Evolutionary conservation across 1,284 basidiomycete genomes (phyloP), one percentile per base, ranked within the genome.

Genomic region (Ceratobasidium sp.): DNA sequence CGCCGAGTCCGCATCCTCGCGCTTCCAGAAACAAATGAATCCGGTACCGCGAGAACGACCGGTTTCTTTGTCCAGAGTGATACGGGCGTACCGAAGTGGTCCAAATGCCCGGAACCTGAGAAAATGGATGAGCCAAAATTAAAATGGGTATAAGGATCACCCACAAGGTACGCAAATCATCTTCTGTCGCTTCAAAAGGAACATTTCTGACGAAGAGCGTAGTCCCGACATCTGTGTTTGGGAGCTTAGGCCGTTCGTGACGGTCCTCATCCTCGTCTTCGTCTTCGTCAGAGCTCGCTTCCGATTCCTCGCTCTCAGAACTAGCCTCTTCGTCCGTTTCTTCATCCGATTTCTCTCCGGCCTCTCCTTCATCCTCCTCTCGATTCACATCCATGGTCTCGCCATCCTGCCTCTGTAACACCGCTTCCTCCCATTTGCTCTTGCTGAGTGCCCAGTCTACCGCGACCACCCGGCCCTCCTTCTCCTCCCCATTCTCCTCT

Each of bases 371-470:
- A n/a, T n/a, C n/a, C n/a, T n/a, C n/a, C n/a, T 84, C 86, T 59
- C 88, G 84, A 44, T 82, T 86, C 70, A 82, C 84, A 44, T 84
- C 86, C 52, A 54, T 74, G 3, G 77, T 79, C n/a, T 81, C 82
- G 59, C 87, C 82, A 6, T 78, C 82, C 85, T 90, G 92, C 84
- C 38, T 83, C 82, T 46, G 79, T 80, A 62, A 61, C 38, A 80
- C 80, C 48, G 92, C 93, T 82, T 94, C 91, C 83, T 96, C 90
- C 94, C 94, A 98, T 84, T 93, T 94, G 77, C 95, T 93, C 86
- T 99, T 98, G 83, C 95, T 95, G 82, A 99, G 85, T 4, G 96
- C 96, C 96, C 96, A 99, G 86, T 99, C 97, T 48, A 99, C 97
- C 5, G 96, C 96, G 28, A 98, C 94, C 20, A 91, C 87, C 67